Percentiles rank a stretch among this genome's conserved stretches.
These are phyloP conservation scores for Stentor roeselii DNA, from an alignment of 73 alveolate genomes.

Conservation along the genomic window DNA sequence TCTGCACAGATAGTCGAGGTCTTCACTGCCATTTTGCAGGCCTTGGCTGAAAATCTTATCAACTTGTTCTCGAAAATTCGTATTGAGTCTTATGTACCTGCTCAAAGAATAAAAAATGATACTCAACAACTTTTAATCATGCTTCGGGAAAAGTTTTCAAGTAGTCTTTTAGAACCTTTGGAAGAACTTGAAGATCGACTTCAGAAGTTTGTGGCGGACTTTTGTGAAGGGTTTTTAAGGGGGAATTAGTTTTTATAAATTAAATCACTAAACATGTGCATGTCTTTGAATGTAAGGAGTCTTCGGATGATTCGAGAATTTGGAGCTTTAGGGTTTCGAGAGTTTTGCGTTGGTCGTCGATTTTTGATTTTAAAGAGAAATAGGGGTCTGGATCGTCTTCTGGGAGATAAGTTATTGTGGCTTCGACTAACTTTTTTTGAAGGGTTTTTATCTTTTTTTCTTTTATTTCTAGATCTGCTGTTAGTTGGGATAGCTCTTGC, in stretches of 20 bases:
- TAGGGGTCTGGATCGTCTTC: too few species aligned
- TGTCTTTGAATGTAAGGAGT: too few species aligned
- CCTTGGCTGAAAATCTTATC: background rate
- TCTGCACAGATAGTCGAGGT: background rate
- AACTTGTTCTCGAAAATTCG: background rate
- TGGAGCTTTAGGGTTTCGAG: too few species aligned
- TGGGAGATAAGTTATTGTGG: too few species aligned
- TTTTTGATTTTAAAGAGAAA: too few species aligned
- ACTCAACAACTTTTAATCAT: constrained; percentile 3
- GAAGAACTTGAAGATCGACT: constrained; percentile 5
- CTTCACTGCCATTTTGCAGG: background rate
- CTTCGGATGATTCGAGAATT: too few species aligned
- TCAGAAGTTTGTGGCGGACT: constrained; percentile 16
- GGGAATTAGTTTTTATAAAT: background rate
- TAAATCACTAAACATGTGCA: too few species aligned
- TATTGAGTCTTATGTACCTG: constrained; percentile 11
- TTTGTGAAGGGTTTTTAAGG: background rate
- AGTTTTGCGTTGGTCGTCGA: too few species aligned
- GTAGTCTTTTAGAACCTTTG: background rate
- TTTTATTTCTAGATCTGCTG: background rate
- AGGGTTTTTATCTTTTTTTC: background rate
- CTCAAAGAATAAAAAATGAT: constrained; percentile 22
- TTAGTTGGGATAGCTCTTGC: background rate
- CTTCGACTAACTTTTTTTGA: background rate
- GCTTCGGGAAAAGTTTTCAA: constrained; percentile 6